Evolutionary conservation across 129 eudicot species (phyloP), one percentile per base, ranked within the genome.

Genomic region (Erigeron canadensis): DNA sequence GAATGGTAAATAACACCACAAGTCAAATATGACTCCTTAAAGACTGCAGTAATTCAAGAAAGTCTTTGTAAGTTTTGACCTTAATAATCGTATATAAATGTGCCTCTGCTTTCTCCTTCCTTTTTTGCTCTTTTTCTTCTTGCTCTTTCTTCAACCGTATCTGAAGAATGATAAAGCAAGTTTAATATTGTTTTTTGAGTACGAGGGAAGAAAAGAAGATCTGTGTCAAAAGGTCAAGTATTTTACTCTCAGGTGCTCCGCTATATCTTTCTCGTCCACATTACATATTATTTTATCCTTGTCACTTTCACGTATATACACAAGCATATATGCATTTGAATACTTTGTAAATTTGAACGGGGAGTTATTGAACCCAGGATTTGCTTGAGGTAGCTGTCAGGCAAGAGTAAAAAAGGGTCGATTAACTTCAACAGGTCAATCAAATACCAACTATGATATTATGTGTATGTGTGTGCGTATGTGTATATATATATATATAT

Each of bases 291-390:
- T 84, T 53, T 86, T 88, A 23, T 88, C 89, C 79, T 83, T 84
- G 82, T 86, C 96, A 72, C 84, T 81, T 75, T 79, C 91, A 41
- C 91, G 89, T 79, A 88, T 86, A 74, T 88, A 88, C 45, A 88
- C 96, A 74, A 88, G 87, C 96, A 88, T 88, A 71, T 88, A 88
- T 53, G 96, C 96, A 79, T 88, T 86, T 57, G 96, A 88, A 69
- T 86, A 86, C 55, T 81, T 87, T 5, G 90, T 90, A 77, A 90
- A 84, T 63, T 87, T 90, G 60, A 84, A 84, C 21, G 96, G 96
- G 7, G 96, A 65, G 67, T 88, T 88, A 65, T 83, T 88, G 80
- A 79, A 86, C 48, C 87, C 89, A 53, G 96, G 91, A 51, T 87
- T 90, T 39, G 88, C 81, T 60, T 79, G 94, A 70, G 94, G 88